Base-by-base conservation (phyloP, 108 stramenopile species). In the Cyclotella atomus region DNA sequence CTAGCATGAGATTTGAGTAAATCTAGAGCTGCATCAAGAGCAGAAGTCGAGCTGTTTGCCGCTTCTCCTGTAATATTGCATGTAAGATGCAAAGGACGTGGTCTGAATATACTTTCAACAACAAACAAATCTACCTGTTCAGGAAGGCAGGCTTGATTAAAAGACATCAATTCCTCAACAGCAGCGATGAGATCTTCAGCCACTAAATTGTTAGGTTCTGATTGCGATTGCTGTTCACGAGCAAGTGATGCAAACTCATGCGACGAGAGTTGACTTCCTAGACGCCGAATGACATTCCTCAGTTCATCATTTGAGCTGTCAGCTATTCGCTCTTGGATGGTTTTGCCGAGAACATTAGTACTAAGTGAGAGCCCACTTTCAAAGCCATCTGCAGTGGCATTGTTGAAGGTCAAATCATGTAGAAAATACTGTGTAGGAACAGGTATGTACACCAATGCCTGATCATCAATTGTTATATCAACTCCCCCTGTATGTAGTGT, bases 401-500 rank as follows among this genome's bases (percentile, higher is more conserved):
- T 16, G 72, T 54, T 53, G 33, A 44, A 46, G 30, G 52, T 52
- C 21, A 45, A n/a, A 27, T 65, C 35, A 17, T 46, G 38, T 20
- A 88, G 75, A 71, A 89, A 91, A 20, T 70, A 32, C 29, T 71
- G 24, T 10, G 66, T 83, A 0, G 76, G 65, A 12, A 94, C 38
- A 49, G 81, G 70, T 64, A 90, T 59, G 75, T 94, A 94, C 1
- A 91, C 88, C 54, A 84, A 80, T 6, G 50, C 53, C 71, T 94
- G 90, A 74, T 94, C 93, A 64, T 94, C 93, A 36, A 94, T 83
- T 10, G 86, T 64, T 24, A 94, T 65, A 65, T 94, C 93, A 0
- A 73, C 43, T 20, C 88, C 79, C 8, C 65, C 17, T 10, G 44
- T 6, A 8, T 38, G 20, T 59, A 30, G 15, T 20, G 17, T 36